Percentiles rank a stretch among this genome's conserved stretches.
Evolutionary conservation across 768 basidiomycete genomes (phyloP).

Genomic region (Collybia sordida): DNA sequence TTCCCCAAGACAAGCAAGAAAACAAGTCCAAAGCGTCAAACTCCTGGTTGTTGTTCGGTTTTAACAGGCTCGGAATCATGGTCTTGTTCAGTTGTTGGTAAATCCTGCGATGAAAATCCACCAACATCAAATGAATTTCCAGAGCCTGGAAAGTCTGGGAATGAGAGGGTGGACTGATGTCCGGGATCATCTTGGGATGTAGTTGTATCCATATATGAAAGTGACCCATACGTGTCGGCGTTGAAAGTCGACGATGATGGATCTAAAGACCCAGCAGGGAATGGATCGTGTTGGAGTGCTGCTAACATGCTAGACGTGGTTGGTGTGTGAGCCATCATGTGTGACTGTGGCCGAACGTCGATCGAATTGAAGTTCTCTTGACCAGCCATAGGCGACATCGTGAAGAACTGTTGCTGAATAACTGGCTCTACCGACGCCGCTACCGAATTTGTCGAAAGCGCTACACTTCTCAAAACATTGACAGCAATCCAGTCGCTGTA

Average conservation of each 20-base stretch:
- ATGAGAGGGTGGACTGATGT: slow-evolving; percentile 65
- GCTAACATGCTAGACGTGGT: slow-evolving; percentile 92
- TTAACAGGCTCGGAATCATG: slow-evolving; percentile 66
- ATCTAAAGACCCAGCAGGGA: slow-evolving; percentile 66
- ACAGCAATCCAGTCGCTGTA: slow-evolving; percentile 88
- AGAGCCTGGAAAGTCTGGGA: slow-evolving; percentile 65
- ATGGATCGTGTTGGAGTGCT: slow-evolving; percentile 77
- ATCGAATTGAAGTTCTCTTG: slow-evolving; percentile 74
- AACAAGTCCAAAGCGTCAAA: slow-evolving; percentile 23
- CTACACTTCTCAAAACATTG: slow-evolving; percentile 83
- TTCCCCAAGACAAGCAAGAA: slow-evolving; percentile 2
- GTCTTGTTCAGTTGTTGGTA: slow-evolving; percentile 62
- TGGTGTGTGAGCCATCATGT: slow-evolving; percentile 76
- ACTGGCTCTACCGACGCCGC: slow-evolving; percentile 90
- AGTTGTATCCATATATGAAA: slow-evolving; percentile 77
- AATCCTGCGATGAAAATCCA: slow-evolving; percentile 64
- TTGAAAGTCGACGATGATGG: slow-evolving; percentile 60
- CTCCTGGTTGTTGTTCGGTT: slow-evolving; percentile 50
- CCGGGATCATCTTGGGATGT: slow-evolving; percentile 64
- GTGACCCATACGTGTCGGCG: slow-evolving; percentile 65
- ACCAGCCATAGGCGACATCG: slow-evolving; percentile 86
- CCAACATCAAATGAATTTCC: slow-evolving; percentile 70
- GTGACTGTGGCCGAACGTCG: slow-evolving; percentile 58
- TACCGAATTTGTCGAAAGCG: slow-evolving; percentile 87
- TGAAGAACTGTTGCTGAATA: slow-evolving; percentile 88